phyloP scores from a whole-genome alignment of 2,329 filamentous ascomycete genomes.

The Didymella keratinophila region DNA sequence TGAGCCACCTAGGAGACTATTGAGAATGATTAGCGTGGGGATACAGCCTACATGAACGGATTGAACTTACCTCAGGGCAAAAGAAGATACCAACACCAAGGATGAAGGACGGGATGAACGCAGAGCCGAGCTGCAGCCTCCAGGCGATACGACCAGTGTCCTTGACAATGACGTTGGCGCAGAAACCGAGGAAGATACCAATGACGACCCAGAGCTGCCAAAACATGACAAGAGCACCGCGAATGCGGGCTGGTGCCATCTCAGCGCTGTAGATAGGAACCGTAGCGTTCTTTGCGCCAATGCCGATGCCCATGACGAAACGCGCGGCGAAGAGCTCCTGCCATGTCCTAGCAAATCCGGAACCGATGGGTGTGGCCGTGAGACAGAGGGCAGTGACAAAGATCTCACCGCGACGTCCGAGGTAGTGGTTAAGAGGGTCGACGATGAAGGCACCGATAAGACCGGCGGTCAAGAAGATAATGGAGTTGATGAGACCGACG shows the following conservation, averaged over 20 bases:
- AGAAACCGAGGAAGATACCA: conserved; percentile 56
- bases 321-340: conserved; percentile 47
- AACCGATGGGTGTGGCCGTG: conserved; percentile 50
- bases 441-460: conserved; percentile 36
- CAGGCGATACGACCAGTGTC: conserved; percentile 48
- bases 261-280: conserved; percentile 48
- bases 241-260: conserved; percentile 45
- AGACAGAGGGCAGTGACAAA: conserved; percentile 48
- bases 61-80: conserved; percentile 42
- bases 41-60: not conserved
- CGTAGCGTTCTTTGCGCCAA: conserved; percentile 46
- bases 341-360: conserved; percentile 49
- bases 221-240: conserved; percentile 51
- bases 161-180: conserved; percentile 58
- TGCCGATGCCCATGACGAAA: conserved; percentile 48
- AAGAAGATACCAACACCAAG: conserved; percentile 48
- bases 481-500: conserved; percentile 45
- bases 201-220: conserved; percentile 52
- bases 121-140: conserved; percentile 50
- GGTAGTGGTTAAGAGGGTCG: conserved; percentile 50
- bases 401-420: conserved; percentile 50
- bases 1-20: conserved; percentile 50
- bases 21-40: not conserved
- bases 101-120: conserved; percentile 51
- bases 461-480: conserved; percentile 52